Conservation (phyloP, 495 filamentous ascomycete genomes). For the Podospora sp. region DNA sequence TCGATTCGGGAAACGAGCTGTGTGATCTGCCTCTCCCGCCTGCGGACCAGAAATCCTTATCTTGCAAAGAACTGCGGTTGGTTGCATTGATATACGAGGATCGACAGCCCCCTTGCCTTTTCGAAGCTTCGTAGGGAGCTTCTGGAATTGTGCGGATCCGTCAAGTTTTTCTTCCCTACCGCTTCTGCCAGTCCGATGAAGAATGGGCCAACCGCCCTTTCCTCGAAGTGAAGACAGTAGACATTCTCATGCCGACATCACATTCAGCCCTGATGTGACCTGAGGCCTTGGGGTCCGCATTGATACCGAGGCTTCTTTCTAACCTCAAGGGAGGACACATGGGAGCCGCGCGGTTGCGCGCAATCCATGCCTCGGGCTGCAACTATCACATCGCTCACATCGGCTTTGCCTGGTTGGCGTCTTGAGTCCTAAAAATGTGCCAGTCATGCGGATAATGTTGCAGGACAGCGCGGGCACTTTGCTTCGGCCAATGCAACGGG, state of each 20-base stretch:
- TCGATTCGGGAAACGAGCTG: slow-evolving; percentile 18
- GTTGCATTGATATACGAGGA: slow-evolving; percentile 18
- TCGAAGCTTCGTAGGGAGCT: slow-evolving; percentile 1
- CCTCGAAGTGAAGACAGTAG: not conserved
- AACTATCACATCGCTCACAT: not conserved
- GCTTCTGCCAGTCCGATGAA: not conserved
- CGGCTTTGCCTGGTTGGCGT: no score
- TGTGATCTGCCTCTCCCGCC: slow-evolving; percentile 32
- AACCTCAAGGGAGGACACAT: not conserved
- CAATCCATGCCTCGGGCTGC: no score
- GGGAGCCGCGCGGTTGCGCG: no score
- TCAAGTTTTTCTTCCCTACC: not conserved
- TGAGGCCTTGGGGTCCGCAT: not conserved
- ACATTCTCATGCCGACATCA: not conserved
- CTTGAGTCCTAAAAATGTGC: not conserved
- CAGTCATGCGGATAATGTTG: not conserved
- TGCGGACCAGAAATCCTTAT: slow-evolving; percentile 22
- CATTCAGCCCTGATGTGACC: not conserved
- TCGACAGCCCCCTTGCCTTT: slow-evolving; percentile 19
- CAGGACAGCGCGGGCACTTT: not conserved
- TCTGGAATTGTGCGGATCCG: no score
- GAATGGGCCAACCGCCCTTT: not conserved
- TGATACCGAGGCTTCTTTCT: not conserved
- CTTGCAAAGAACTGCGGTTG: not conserved
- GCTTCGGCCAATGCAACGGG: not conserved